A percentile compares a stretch with the other conserved stretches of the same genome.
Evolutionary conservation across 140 eudicot genomes (phyloP).

Genomic region (Senecio squalidus): DNA sequence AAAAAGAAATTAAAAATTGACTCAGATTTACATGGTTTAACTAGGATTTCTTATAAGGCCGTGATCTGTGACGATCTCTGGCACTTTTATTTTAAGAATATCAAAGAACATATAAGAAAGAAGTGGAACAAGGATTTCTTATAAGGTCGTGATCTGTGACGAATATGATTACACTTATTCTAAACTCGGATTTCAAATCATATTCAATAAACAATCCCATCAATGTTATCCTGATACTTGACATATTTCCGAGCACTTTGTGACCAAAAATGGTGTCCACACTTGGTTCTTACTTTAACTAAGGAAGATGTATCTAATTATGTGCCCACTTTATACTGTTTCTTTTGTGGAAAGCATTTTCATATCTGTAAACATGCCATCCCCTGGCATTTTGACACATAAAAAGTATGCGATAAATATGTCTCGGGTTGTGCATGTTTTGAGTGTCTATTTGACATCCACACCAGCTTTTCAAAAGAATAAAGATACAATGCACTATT

Average conservation of each 20-base stretch:
- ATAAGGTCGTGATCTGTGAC: too few relatives aligned
- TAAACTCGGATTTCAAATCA: too few relatives aligned
- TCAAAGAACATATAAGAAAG: too few relatives aligned
- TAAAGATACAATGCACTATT: slow-evolving; percentile 8
- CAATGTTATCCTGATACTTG: slow-evolving; percentile 6
- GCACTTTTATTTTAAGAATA: too few relatives aligned
- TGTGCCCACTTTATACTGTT: background rate
- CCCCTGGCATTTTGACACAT: slow-evolving; percentile 18
- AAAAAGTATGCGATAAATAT: slow-evolving; percentile 1
- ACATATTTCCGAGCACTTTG: slow-evolving; percentile 15
- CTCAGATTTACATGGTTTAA: too few relatives aligned
- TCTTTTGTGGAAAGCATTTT: slow-evolving; percentile 20
- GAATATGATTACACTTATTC: too few relatives aligned
- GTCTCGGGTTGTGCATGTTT: slow-evolving; percentile 4
- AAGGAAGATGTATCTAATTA: slow-evolving; percentile 5
- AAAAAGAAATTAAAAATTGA: too few relatives aligned
- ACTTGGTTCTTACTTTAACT: too few relatives aligned
- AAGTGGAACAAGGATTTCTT: too few relatives aligned
- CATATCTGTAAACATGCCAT: slow-evolving; percentile 7
- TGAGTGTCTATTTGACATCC: slow-evolving; percentile 10
- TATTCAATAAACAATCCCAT: slow-evolving; percentile 10
- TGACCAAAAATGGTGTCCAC: slow-evolving; percentile 10
- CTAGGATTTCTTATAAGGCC: too few relatives aligned
- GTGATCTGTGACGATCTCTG: too few relatives aligned
- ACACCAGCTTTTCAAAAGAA: slow-evolving; percentile 12